Evolutionary conservation across 176 grass and related monocot species (phyloP).

Genomic region (Oryza meyeriana): DNA sequence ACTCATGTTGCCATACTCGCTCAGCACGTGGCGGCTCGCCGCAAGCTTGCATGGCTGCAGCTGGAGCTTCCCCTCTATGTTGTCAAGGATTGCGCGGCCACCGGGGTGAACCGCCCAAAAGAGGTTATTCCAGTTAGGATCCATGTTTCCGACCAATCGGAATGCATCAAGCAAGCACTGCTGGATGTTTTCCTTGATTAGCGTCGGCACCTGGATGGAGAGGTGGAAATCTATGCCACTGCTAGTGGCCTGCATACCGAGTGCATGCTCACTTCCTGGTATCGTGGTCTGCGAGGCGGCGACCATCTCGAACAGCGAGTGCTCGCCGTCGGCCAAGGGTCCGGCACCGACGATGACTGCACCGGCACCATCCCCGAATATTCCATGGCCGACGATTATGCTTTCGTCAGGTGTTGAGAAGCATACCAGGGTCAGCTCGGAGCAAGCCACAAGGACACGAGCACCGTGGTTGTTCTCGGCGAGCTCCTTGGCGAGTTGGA

Average conservation of each 20-base stretch:
- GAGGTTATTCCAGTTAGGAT: slow-evolving; percentile 39
- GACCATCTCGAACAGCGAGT: no score
- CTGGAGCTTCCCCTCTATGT: slow-evolving; percentile 36
- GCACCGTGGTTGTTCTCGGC: slow-evolving; percentile 56
- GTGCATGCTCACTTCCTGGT: no score
- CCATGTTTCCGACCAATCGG: not conserved
- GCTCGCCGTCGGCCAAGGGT: no score
- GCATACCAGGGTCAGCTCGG: slow-evolving; percentile 42
- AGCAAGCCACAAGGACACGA: slow-evolving; percentile 42
- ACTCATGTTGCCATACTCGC: no score
- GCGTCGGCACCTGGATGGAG: no score
- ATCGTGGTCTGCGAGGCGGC: no score
- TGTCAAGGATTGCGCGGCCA: slow-evolving; percentile 30
- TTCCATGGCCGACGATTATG: slow-evolving; percentile 37
- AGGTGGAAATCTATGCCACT: no score
- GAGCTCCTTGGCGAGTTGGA: slow-evolving; percentile 58
- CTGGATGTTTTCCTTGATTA: slow-evolving; percentile 44
- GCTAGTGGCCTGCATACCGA: no score
- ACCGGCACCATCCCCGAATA: slow-evolving; percentile 48
- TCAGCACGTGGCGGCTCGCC: slow-evolving; percentile 33
- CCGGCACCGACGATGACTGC: no score
- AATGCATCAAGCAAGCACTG: slow-evolving; percentile 37
- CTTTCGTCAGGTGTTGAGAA: slow-evolving; percentile 39
- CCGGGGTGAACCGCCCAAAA: slow-evolving; percentile 54
- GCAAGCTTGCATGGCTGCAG: slow-evolving; percentile 41